Conservation (phyloP, 192 early-diverging fungal species). For the Spinellus fusiger region DNA sequence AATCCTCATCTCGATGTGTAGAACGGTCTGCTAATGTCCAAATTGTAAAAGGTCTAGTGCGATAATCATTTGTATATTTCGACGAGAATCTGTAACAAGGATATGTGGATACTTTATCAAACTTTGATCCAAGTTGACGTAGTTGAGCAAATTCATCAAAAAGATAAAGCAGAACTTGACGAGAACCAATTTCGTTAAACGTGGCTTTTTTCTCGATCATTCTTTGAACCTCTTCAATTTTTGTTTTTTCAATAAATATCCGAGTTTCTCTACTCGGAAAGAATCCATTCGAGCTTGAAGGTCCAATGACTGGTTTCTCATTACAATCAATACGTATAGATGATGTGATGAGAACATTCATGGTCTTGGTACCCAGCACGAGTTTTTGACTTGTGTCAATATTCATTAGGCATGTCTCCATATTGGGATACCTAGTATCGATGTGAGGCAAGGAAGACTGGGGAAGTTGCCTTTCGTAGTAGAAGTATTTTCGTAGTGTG, state of each 20-base stretch:
- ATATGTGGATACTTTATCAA: not conserved
- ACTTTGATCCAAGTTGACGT: not conserved
- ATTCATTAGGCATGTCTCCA: not conserved
- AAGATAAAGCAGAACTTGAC: not conserved
- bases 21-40: conserved; percentile 5
- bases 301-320: not conserved
- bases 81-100: not conserved
- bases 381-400: not conserved
- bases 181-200: not conserved
- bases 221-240: not conserved
- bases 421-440: not conserved
- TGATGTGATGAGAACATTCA: not conserved
- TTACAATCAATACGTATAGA: not conserved
- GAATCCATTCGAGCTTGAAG: not conserved
- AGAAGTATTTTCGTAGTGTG: conserved; percentile 6
- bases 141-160: not conserved
- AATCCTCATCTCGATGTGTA: not conserved
- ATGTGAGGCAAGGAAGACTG: not conserved
- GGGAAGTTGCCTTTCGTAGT: conserved; percentile 6
- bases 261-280: not conserved
- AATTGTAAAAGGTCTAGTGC: not conserved
- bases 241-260: not conserved
- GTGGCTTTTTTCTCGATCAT: too few species aligned
- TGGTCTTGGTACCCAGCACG: not conserved
- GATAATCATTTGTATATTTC: not conserved